Evolutionary conservation across 2,329 filamentous ascomycete species (phyloP), one percentile per base, ranked within the genome.

Genomic region (Diaporthe longicolla): DNA sequence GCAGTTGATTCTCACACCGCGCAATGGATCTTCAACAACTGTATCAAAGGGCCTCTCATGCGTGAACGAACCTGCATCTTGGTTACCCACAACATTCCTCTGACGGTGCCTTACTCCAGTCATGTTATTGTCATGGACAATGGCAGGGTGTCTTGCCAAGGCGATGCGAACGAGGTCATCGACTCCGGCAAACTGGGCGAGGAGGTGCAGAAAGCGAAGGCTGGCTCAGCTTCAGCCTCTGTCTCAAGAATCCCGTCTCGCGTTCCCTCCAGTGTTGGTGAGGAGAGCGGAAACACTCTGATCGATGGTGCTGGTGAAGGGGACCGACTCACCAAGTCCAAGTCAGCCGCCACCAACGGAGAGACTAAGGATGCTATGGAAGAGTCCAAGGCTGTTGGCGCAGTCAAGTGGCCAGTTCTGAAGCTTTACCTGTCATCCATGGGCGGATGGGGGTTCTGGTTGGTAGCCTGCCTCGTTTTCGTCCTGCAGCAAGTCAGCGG

Each of bases 391-490:
- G 93, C 94, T 10, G 91, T 90, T 59, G 97, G 97, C 37, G 93
- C 95, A 54, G 95, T 99, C 78, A 97, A 98, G 82, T 92, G 95
- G 88, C 89, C 90, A 29, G 95, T 98, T 69, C 93, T 99, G 79
- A 86, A 91, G 75, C 91, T 97, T 81, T 99, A 99, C 81, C 89
- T 99, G 24, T 85, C 84, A 74, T 90, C 95, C 76, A 99, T 99
- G 97, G 97, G 97, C n/a, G 89, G 93, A 6, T 98, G 95, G 94
- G 95, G 94, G 88, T 99, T 97, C 85, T 99, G 97, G 97, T 82
- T 93, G 63, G 85, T 94, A 48, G 93, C 95, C 26, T 84, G 92
- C 19, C 77, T 92, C 6, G 92, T 95, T 50, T 98, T 99, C 80
- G 88, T 89, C 37, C 85, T 93, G 58, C 95, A 98, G 81, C 97